A percentile compares a stretch with the other conserved stretches of the same genome.
Conservation (phyloP, 768 basidiomycete species). For the Coprinellus micaceus region DNA sequence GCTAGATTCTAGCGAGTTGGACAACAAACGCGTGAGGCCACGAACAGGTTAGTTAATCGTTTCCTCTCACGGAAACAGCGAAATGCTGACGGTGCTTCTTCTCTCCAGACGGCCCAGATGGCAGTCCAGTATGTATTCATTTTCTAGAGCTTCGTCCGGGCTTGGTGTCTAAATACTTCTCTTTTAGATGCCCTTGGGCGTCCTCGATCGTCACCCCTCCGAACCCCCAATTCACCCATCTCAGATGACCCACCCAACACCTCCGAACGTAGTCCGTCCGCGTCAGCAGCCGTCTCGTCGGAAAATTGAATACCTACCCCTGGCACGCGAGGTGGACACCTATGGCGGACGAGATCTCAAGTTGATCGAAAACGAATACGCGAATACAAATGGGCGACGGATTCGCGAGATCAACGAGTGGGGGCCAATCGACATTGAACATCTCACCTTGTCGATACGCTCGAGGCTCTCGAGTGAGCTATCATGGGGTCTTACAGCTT, state of each 20-base stretch:
- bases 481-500: slow-evolving; percentile 85
- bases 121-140: slow-evolving; percentile 37
- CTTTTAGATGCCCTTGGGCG: slow-evolving; percentile 26
- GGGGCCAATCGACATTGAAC: slow-evolving; percentile 87
- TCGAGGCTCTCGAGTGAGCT: slow-evolving; percentile 81
- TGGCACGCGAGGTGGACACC: slow-evolving; percentile 70
- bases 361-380: slow-evolving; percentile 58
- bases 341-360: slow-evolving; percentile 81
- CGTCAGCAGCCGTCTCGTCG: slow-evolving; percentile 58
- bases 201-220: slow-evolving; percentile 20
- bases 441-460: slow-evolving; percentile 89
- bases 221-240: slow-evolving; percentile 19
- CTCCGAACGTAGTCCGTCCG: slow-evolving; percentile 31
- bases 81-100: neutral
- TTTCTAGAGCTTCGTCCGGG: neutral
- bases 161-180: slow-evolving; percentile 5
- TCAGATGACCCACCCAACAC: slow-evolving; percentile 12
- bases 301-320: slow-evolving; percentile 86
- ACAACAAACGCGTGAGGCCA: slow-evolving; percentile 66
- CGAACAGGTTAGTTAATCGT: slow-evolving; percentile 57
- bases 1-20: slow-evolving; percentile 59
- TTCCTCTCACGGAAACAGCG: slow-evolving; percentile 1
- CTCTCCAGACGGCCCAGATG: slow-evolving; percentile 44
- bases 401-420: slow-evolving; percentile 78
- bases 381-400: slow-evolving; percentile 48